Conservation (phyloP, 495 filamentous ascomycete species). For the Talaromyces stipitatus region DNA sequence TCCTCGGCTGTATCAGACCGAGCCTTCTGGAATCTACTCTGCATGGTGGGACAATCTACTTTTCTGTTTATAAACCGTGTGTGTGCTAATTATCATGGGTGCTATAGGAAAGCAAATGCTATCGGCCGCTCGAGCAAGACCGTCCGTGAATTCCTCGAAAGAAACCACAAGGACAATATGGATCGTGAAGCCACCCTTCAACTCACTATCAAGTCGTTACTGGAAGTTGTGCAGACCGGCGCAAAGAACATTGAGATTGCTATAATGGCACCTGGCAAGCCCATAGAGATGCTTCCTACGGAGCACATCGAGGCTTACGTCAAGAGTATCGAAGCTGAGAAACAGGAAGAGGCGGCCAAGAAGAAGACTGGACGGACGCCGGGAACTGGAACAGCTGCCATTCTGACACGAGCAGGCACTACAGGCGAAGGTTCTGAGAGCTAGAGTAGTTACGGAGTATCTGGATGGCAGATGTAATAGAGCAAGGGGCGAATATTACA, state of each 20-base stretch:
- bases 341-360: conserved; percentile 94
- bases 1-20: conserved; percentile 91
- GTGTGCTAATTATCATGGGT: conserved; percentile 4
- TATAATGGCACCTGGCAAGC: conserved; percentile 92
- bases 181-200: conserved; percentile 94
- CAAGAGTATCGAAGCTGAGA: conserved; percentile 97
- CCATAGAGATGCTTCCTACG: conserved; percentile 86
- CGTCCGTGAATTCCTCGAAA: conserved; percentile 93
- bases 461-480: neutral
- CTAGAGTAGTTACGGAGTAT: neutral
- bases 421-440: conserved; percentile 15
- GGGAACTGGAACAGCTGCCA: conserved; percentile 70
- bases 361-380: conserved; percentile 82
- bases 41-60: conserved; percentile 64
- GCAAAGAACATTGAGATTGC: conserved; percentile 99
- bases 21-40: conserved; percentile 96
- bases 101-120: conserved; percentile 90
- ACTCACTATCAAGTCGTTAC: conserved; percentile 90
- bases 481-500: conserved; percentile 8
- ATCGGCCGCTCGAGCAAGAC: conserved; percentile 98
- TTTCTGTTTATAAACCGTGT: neutral
- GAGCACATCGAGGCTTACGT: conserved; percentile 95
- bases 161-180: conserved; percentile 97
- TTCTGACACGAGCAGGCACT: conserved; percentile 59
- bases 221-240: conserved; percentile 97